phyloP scores from a whole-genome alignment of 1,284 basidiomycete genomes.

The Trametes versicolor region DNA sequence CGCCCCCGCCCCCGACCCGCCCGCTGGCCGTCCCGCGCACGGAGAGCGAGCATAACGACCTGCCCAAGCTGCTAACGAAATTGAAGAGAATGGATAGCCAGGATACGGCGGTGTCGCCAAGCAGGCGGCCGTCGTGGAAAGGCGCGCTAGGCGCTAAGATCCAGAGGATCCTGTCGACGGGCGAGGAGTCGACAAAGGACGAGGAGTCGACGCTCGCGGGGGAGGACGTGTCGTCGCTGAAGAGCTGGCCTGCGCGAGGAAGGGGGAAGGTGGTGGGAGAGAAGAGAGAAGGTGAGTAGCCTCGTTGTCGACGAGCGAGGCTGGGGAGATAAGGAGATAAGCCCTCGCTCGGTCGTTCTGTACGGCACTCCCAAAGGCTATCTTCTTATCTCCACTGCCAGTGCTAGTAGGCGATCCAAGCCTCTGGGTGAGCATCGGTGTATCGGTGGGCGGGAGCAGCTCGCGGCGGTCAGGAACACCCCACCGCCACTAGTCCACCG shows the following conservation, averaged over 20 bases:
- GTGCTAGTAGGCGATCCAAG: not conserved
- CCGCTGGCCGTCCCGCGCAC: conserved; percentile 12
- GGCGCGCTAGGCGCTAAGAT: conserved; percentile 31
- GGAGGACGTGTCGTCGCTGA: conserved; percentile 25
- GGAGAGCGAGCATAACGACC: conserved; percentile 8
- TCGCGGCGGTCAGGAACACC: not conserved
- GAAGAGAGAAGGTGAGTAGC: conserved; percentile 37
- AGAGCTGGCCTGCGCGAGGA: conserved; percentile 14
- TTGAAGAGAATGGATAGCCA: conserved; percentile 27
- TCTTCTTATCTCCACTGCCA: conserved; percentile 18
- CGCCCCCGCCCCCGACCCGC: conserved; percentile 6
- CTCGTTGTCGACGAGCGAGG: conserved; percentile 21
- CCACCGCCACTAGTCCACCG: conserved; percentile 9
- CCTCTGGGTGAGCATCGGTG: not conserved
- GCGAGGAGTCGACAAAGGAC: conserved; percentile 18
- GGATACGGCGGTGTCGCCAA: conserved; percentile 19
- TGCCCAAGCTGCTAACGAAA: conserved; percentile 26
- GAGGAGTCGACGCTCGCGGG: conserved; percentile 24
- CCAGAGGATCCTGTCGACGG: conserved; percentile 19
- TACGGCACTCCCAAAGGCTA: not conserved
- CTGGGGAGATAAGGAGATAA: conserved; percentile 36
- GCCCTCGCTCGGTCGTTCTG: not conserved
- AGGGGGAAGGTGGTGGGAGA: conserved; percentile 28
- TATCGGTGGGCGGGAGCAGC: not conserved
- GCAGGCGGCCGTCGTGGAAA: conserved; percentile 29